Evolutionary conservation across 768 basidiomycete species (phyloP), one percentile per base, ranked within the genome.

Genomic region (Pleurotus platypus): DNA sequence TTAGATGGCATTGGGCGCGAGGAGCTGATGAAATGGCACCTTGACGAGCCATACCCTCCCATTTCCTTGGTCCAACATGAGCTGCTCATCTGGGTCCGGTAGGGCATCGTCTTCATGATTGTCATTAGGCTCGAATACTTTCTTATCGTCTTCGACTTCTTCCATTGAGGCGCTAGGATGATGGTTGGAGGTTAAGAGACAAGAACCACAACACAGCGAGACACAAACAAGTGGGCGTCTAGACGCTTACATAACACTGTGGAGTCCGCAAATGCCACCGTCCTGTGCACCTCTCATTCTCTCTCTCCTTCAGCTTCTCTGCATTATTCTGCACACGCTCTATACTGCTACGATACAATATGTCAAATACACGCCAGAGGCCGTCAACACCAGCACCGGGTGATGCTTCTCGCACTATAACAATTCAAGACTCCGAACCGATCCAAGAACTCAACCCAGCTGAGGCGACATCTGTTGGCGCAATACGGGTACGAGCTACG

Each of bases 41-140:
- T 92, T 92, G 65, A 92, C 90, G 43, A 92, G 76, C 92, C 91
- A 94, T 15, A 92, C 87, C 60, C 84, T 74, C 46, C 90, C 87
- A 48, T 84, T 82, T 16, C 86, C 86, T 59, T 85, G 80, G 68
- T 89, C 83, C 37, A 91, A 73, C 80, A 90, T 87, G n/a, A 94
- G 76, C 46, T 84, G 79, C 68, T 92, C 90, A 59, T 94, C 89
- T 1, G 90, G 90, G 63, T 92, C 90, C 0, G 87, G 90, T 66
- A 83, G 85, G 1, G 75, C 61, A 46, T 86, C 87, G 1, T 89
- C 89, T 0, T 87, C 86, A 3, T 74, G 66, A 8, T 65, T 61
- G 7, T 59, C 69, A 22, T 84, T 81, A 2, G 80, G 72, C 46
- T 89, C 87, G 56, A 89, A 89, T 1, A 76, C 82, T 62, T 90